These are phyloP conservation scores for Gaertneriomyces sp. DNA, from an alignment of 192 early-diverging fungal genomes.

Conservation along the genomic window DNA sequence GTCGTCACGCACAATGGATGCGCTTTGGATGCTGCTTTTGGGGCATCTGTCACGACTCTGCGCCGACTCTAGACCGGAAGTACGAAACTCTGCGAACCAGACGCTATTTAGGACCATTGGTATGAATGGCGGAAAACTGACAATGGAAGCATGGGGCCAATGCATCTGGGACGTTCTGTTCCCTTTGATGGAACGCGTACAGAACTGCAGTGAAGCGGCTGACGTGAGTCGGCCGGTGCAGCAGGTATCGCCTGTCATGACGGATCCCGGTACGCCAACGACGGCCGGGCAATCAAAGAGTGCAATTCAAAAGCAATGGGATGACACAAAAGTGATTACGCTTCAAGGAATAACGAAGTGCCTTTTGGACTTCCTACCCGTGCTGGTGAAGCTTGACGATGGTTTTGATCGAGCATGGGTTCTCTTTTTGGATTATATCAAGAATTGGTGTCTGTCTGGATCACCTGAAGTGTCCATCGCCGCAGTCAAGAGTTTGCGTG, in stretches of 20 bases:
- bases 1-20: slow-evolving; percentile 46
- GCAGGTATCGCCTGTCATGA: not conserved
- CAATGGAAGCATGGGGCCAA: slow-evolving; percentile 71
- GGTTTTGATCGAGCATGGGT: slow-evolving; percentile 67
- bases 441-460: slow-evolving; percentile 59
- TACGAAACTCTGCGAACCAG: slow-evolving; percentile 90
- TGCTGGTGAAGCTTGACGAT: slow-evolving; percentile 56
- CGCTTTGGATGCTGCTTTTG: slow-evolving; percentile 88
- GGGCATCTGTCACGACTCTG: slow-evolving; percentile 77
- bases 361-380: slow-evolving; percentile 62
- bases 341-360: slow-evolving; percentile 66
- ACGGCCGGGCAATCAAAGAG: slow-evolving; percentile 55
- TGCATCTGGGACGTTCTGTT: slow-evolving; percentile 84
- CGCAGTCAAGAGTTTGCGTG: slow-evolving; percentile 65
- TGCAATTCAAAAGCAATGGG: slow-evolving; percentile 77
- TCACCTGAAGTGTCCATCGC: slow-evolving; percentile 77
- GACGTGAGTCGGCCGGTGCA: not conserved
- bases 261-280: not conserved
- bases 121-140: slow-evolving; percentile 77
- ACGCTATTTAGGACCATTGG: slow-evolving; percentile 91
- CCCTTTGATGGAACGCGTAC: slow-evolving; percentile 72
- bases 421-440: slow-evolving; percentile 69
- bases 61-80: slow-evolving; percentile 81
- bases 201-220: slow-evolving; percentile 45
- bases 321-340: slow-evolving; percentile 80